Percentiles rank a stretch among this genome's conserved stretches.
Evolutionary conservation across 2,329 filamentous ascomycete genomes (phyloP).

Genomic region (Exophiala sp.): DNA sequence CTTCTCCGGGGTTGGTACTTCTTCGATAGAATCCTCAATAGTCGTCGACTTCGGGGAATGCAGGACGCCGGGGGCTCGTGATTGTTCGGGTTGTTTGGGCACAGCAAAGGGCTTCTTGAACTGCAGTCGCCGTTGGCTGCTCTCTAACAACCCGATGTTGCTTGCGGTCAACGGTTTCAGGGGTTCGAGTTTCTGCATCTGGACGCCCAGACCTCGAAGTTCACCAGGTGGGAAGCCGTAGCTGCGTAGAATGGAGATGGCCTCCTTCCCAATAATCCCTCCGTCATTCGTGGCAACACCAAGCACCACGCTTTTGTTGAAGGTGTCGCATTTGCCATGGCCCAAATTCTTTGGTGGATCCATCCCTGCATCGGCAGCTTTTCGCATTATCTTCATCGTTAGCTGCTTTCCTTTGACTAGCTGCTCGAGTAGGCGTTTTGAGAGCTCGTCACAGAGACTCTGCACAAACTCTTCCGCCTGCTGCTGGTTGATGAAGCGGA

Average conservation of each 20-base stretch:
- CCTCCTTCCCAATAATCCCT: constrained; percentile 72
- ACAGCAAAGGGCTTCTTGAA: constrained; percentile 58
- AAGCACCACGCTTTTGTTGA: constrained; percentile 81
- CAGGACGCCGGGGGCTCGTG: constrained; percentile 1
- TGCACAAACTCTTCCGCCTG: constrained; percentile 90
- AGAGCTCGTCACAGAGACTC: constrained; percentile 79
- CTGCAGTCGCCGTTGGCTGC: constrained; percentile 74
- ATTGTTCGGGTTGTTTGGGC: constrained; percentile 7
- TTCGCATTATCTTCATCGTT: constrained; percentile 91
- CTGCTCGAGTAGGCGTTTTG: constrained; percentile 75
- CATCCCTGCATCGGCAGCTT: constrained; percentile 78
- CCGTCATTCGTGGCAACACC: constrained; percentile 78
- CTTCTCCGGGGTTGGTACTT: constrained; percentile 43
- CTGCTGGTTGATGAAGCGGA: constrained; percentile 85
- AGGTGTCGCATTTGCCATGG: constrained; percentile 90
- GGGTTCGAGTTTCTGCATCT: constrained; percentile 87
- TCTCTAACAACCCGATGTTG: constrained; percentile 44
- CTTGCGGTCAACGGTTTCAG: constrained; percentile 53
- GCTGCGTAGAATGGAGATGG: constrained; percentile 75
- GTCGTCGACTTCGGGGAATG: constrained; percentile 25
- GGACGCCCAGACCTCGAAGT: constrained; percentile 84
- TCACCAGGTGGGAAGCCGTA: constrained; percentile 87
- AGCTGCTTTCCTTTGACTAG: constrained; percentile 82
- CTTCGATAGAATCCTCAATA: constrained; percentile 50
- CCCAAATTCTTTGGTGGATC: constrained; percentile 92